These are phyloP conservation scores for Sporothrix variecibatus DNA, from an alignment of 2,329 filamentous ascomycete species.

Conservation along the genomic window DNA sequence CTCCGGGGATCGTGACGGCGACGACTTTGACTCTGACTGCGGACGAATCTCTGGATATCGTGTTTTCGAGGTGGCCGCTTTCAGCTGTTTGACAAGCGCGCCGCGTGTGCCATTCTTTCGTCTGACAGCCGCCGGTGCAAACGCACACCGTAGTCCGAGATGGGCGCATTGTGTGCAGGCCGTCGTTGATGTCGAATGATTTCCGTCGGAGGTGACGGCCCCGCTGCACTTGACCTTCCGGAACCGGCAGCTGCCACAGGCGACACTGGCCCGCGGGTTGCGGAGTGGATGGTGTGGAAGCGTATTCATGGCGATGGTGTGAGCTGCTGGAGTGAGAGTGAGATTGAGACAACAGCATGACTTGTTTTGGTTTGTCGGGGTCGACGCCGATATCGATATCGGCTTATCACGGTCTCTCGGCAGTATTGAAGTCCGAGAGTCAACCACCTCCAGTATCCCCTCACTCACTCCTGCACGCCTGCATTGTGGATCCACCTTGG, in stretches of 20 bases:
- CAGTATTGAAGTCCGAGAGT: not conserved
- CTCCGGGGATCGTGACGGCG: not conserved
- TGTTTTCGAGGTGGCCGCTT: not conserved
- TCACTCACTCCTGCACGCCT: no score
- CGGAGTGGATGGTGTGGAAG: not conserved
- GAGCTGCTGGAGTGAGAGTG: not conserved
- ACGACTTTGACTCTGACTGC: not conserved
- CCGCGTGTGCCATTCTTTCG: not conserved
- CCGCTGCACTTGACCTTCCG: conserved; percentile 40
- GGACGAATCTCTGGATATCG: not conserved
- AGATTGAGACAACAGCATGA: no score
- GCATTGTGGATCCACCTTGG: not conserved
- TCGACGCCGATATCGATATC: not conserved
- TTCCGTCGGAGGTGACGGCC: conserved; percentile 34
- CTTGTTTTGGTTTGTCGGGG: no score
- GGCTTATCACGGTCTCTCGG: not conserved
- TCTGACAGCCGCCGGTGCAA: conserved; percentile 34
- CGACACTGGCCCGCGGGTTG: not conserved
- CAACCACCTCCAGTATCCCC: not conserved
- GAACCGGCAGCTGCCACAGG: conserved; percentile 31
- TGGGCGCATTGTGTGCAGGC: conserved; percentile 46
- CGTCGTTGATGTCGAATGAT: not conserved
- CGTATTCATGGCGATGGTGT: not conserved
- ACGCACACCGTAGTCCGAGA: conserved; percentile 49
- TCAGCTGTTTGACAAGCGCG: not conserved